Conservation (phyloP, 148 eudicot species). For the Pharnaceum exiguum region DNA sequence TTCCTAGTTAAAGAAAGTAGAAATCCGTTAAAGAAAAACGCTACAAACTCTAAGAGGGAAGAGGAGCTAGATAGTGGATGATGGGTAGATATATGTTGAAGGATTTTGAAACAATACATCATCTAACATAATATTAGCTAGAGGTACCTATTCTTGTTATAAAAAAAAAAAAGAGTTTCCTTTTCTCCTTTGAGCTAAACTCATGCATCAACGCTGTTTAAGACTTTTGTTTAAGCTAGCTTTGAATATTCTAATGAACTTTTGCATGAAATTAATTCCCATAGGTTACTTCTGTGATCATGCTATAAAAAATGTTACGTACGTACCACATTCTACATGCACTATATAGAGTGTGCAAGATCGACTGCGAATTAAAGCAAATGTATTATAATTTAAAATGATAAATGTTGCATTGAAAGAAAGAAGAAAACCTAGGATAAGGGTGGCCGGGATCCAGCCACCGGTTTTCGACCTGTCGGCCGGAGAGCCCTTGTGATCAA, state of each 20-base stretch:
- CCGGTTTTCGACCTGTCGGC: slow-evolving; percentile 76
- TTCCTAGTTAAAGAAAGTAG: too few relatives aligned
- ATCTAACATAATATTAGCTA: too few relatives aligned
- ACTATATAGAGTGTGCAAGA: neutral
- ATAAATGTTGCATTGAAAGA: neutral
- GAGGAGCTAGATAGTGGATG: slow-evolving; percentile 2
- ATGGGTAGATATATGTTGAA: too few relatives aligned
- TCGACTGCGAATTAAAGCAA: neutral
- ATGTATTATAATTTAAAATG: neutral
- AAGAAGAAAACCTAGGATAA: slow-evolving; percentile 49
- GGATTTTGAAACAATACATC: too few relatives aligned
- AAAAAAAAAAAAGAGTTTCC: too few relatives aligned
- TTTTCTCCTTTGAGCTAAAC: too few relatives aligned
- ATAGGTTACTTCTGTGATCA: neutral
- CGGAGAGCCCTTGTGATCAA: slow-evolving; percentile 66
- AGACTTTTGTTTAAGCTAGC: slow-evolving; percentile 2
- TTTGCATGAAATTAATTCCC: slow-evolving; percentile 28
- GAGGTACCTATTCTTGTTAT: too few relatives aligned
- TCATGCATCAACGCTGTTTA: neutral
- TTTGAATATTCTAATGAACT: slow-evolving; percentile 22
- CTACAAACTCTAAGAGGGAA: slow-evolving; percentile 13
- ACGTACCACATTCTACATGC: neutral
- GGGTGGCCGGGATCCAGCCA: slow-evolving; percentile 81
- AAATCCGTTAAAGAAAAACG: too few relatives aligned
- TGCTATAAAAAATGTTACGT: neutral